Percentiles rank a stretch among this genome's conserved stretches.
Evolutionary conservation across 495 filamentous ascomycete genomes (phyloP).

Genomic region (Hyaloscypha variabilis): DNA sequence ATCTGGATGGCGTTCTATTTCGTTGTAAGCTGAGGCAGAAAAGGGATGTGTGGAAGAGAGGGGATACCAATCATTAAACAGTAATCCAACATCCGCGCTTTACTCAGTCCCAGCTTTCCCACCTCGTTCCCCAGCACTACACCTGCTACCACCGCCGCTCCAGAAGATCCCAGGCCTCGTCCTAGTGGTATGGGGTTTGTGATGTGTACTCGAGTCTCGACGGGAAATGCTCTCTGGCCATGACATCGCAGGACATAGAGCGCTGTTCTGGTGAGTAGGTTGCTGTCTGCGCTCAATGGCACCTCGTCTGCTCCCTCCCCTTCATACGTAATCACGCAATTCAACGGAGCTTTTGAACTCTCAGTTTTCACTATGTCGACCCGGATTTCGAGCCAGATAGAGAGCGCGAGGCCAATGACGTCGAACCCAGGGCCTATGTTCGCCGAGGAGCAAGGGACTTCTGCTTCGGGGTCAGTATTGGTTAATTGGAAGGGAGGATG

Average conservation of each 20-base stretch:
- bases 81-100: conserved; percentile 87
- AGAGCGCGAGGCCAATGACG: conserved; percentile 91
- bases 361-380: conserved; percentile 63
- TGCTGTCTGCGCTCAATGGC: conserved; percentile 73
- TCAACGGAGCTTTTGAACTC: conserved; percentile 64
- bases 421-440: conserved; percentile 98
- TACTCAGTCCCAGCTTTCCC: conserved; percentile 74
- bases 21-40: conserved; percentile 24
- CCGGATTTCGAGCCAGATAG: conserved; percentile 83
- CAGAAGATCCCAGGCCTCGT: conserved; percentile 87
- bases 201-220: conserved; percentile 87
- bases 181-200: conserved; percentile 91
- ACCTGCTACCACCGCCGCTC: conserved; percentile 92
- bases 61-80: conserved; percentile 84
- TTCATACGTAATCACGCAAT: conserved; percentile 89
- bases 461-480: conserved; percentile 8
- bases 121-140: conserved; percentile 90
- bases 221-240: conserved; percentile 77
- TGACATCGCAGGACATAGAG: conserved; percentile 93
- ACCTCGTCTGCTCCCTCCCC: conserved; percentile 77
- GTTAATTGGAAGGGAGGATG: background rate
- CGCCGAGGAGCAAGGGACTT: conserved; percentile 81
- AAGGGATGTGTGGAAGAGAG: background rate
- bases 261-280: conserved; percentile 88
- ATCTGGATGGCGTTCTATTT: conserved; percentile 86